These are phyloP conservation scores for Pseudotsuga menziesii DNA, from an alignment of 75 land plant genomes.

Conservation along the genomic window DNA sequence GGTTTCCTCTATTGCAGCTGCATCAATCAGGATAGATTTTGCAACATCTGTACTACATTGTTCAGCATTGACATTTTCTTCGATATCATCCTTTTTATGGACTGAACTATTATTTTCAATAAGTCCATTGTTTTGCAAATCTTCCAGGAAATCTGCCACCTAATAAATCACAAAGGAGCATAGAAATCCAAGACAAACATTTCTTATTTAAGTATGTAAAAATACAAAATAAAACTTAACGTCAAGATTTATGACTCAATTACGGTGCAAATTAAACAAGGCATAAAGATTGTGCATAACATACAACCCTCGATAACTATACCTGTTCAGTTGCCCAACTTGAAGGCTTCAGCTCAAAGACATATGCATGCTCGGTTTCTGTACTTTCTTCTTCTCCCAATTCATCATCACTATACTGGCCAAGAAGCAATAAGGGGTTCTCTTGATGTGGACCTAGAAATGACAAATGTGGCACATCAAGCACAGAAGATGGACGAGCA, in stretches of 20 bases:
- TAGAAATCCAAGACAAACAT: neutral
- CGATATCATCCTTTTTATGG: neutral
- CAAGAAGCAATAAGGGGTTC: too few relatives aligned
- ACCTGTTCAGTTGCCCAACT: slow-evolving; percentile 46
- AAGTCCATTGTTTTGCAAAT: slow-evolving; percentile 29
- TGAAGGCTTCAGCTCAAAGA: neutral
- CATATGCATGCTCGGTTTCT: too few relatives aligned
- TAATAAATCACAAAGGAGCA: slow-evolving; percentile 11
- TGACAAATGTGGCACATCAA: too few relatives aligned
- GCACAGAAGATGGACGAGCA: too few relatives aligned
- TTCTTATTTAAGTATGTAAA: neutral
- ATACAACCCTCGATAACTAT: neutral
- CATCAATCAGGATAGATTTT: neutral
- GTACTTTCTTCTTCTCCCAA: too few relatives aligned
- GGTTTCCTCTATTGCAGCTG: slow-evolving; percentile 10
- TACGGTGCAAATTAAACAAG: neutral
- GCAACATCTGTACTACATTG: neutral
- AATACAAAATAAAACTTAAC: neutral
- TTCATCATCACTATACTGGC: too few relatives aligned
- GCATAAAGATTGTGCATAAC: neutral
- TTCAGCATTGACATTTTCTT: neutral
- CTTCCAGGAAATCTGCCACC: slow-evolving; percentile 39
- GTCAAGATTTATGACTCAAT: neutral
- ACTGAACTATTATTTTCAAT: slow-evolving; percentile 9
- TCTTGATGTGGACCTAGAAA: too few relatives aligned